Base-by-base conservation (phyloP, 805 yeast species). In the Aciculoconidium aculeatum region DNA sequence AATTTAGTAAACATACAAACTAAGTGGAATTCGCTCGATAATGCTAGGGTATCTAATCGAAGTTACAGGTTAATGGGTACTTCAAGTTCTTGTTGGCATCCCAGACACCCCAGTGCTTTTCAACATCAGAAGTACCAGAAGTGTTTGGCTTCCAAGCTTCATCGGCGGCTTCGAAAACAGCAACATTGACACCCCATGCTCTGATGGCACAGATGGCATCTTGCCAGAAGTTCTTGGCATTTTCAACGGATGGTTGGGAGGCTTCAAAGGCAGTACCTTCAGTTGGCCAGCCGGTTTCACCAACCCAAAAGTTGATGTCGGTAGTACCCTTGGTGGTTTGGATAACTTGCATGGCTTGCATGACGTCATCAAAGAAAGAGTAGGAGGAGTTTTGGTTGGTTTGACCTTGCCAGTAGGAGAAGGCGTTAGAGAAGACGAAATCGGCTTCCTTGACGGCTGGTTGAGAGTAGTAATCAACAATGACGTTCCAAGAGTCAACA, bases 341-440 rank as follows among this genome's bases (percentile, higher is more conserved):
- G 49, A 90, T 76, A 38, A 70, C 67, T 68, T 86, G 94, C 58
- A 90, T 67, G 43, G 96, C 96, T 72, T 90, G 96, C 95, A 88
- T 87, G 59, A 90, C 85, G 59, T 90, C 96, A 57, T 88, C 96
- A 44, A 86, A 75, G 80, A 88, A 90, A 2, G 96, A 86, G 72
- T 75, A 84, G 11, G 95, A 76, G 15, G 96, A 75, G 58, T 88
- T 88, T 28, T 58, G 51, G 73, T 71, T 72, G 44, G 86, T 72
- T 68, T 87, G 96, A 24, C 96, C 96, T 69, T 90, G 97, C 97
- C 97, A 90, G 79, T 88, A 90, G 6, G 96, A 84, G 74, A 90
- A 90, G 28, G 96, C 96, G 55, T 90, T 90, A 51, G 95, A 94
- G 57, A 80, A 82, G 38, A 87, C 77, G 48, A 85, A 67, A 58